Conservation (phyloP, 73 alveolate genomes). For the Stentor coeruleus region DNA sequence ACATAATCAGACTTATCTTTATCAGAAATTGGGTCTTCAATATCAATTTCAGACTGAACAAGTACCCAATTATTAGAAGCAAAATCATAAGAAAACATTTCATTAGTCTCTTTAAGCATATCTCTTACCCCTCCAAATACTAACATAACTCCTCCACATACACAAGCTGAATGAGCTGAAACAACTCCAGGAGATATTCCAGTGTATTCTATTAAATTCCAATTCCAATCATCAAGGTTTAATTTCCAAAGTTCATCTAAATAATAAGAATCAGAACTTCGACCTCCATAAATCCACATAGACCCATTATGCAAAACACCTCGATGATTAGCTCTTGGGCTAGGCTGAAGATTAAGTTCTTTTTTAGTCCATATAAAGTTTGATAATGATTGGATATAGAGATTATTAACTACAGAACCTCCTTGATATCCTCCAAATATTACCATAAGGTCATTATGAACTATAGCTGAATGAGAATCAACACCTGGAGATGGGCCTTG, state of each 20-base stretch:
- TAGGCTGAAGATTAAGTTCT: constrained; percentile 7
- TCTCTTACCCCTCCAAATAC: constrained; percentile 22
- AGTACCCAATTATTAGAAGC: background rate
- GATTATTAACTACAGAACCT: constrained; percentile 38
- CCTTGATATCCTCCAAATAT: constrained; percentile 62
- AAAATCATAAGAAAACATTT: background rate
- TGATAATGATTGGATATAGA: constrained; percentile 30
- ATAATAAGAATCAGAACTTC: constrained; percentile 28
- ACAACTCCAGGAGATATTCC: constrained; percentile 9
- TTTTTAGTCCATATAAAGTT: constrained; percentile 45
- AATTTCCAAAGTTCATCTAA: background rate
- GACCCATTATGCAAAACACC: constrained; percentile 33
- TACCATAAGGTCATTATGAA: constrained; percentile 31
- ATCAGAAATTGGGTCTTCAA: constrained; percentile 7
- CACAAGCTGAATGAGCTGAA: constrained; percentile 22
- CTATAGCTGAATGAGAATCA: constrained; percentile 54
- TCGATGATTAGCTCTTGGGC: constrained; percentile 54
- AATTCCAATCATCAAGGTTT: background rate
- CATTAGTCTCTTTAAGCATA: constrained; percentile 17
- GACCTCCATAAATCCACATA: constrained; percentile 61
- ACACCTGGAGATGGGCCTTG: background rate
- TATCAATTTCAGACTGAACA: background rate
- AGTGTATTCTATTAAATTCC: background rate
- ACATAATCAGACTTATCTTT: background rate
- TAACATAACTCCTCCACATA: constrained; percentile 7